Percentiles rank a stretch among this genome's conserved stretches.
These are phyloP conservation scores for Erodium maritimum DNA, from an alignment of 345 rosid genomes.

Conservation along the genomic window DNA sequence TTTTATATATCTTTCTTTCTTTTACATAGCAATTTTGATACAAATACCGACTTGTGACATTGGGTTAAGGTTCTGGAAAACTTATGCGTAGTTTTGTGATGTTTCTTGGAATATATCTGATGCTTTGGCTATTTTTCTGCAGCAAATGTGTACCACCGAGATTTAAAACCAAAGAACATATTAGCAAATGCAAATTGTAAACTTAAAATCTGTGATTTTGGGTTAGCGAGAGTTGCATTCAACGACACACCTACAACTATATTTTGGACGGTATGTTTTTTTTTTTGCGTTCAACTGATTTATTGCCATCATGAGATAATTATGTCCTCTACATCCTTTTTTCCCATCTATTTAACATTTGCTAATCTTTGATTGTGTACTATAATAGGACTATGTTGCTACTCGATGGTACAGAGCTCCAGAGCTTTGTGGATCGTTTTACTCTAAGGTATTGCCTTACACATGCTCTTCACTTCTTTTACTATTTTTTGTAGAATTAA, in stretches of 20 bases:
- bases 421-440: conserved; percentile 20
- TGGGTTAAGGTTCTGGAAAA: too few relatives aligned
- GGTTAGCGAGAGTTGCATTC: conserved; percentile 5
- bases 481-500: too few relatives aligned
- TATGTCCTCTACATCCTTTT: too few relatives aligned
- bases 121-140: conserved; percentile 28
- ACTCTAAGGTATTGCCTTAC: conserved; percentile 2
- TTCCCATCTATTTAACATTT: too few relatives aligned
- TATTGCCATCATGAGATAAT: background rate
- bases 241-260: conserved; percentile 2
- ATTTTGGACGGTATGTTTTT: conserved; percentile 4
- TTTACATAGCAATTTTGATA: too few relatives aligned
- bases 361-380: too few relatives aligned
- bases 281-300: background rate
- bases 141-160: conserved; percentile 54
- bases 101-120: conserved; percentile 1
- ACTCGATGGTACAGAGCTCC: conserved; percentile 27
- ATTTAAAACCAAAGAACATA: conserved; percentile 5
- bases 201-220: conserved; percentile 5
- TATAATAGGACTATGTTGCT: conserved; percentile 3
- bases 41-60: too few relatives aligned
- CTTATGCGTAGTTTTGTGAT: too few relatives aligned
- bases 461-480: conserved; percentile 2
- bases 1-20: too few relatives aligned
- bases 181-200: conserved; percentile 5